phyloP scores from a whole-genome alignment of 2,329 filamentous ascomycete genomes.

The Basipetospora chlamydospora region DNA sequence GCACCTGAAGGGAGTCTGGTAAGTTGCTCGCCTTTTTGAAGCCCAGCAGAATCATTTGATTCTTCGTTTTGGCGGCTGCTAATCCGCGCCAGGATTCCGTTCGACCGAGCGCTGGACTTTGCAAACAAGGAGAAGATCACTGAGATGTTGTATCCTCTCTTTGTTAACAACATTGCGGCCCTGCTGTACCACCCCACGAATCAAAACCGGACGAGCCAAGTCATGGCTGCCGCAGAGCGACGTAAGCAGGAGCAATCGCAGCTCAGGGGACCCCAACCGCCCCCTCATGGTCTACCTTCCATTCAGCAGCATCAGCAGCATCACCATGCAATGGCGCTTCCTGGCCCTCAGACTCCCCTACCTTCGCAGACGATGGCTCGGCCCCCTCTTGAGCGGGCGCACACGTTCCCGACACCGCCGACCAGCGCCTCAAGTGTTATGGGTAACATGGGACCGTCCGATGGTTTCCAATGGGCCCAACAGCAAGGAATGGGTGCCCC shows the following conservation, averaged over 20 bases:
- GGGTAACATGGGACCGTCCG: conserved; percentile 56
- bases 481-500: conserved; percentile 14
- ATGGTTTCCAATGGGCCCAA: conserved; percentile 66
- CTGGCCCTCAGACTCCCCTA: conserved; percentile 37
- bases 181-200: conserved; percentile 90
- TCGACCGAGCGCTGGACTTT: conserved; percentile 93
- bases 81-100: conserved; percentile 63
- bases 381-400: conserved; percentile 66
- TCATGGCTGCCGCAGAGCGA: conserved; percentile 73
- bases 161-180: conserved; percentile 92
- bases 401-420: conserved; percentile 88
- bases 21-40: conserved; percentile 21
- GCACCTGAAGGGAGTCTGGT: conserved; percentile 97
- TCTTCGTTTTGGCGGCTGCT: neutral
- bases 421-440: conserved; percentile 83
- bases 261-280: conserved; percentile 44
- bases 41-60: too few relatives aligned
- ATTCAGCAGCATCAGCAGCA: conserved; percentile 56
- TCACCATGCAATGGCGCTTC: conserved; percentile 43
- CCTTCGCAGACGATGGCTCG: conserved; percentile 60
- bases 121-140: conserved; percentile 99
- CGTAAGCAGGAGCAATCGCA: conserved; percentile 57
- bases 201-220: conserved; percentile 64
- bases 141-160: conserved; percentile 83
- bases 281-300: conserved; percentile 44